phyloP scores from a whole-genome alignment of 2,329 filamentous ascomycete species.

The Fusarium oligoseptatum region DNA sequence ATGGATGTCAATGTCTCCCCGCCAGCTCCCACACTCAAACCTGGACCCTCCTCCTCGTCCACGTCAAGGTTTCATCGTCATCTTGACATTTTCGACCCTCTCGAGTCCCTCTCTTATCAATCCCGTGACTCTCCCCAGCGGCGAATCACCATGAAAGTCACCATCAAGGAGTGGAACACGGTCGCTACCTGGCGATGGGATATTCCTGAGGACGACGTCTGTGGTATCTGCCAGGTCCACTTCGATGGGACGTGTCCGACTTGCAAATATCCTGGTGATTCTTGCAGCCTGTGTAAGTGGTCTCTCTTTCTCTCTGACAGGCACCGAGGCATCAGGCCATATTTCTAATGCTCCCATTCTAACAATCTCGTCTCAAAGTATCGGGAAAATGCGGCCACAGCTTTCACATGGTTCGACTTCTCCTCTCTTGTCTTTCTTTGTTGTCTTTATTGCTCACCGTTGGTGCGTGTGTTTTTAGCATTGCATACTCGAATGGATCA shows the following conservation, averaged over 20 bases:
- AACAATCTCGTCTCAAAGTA: slow-evolving; percentile 66
- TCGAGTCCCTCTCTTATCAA: slow-evolving; percentile 3
- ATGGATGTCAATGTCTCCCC: slow-evolving; percentile 21
- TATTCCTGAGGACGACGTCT: slow-evolving; percentile 96
- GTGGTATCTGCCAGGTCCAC: slow-evolving; percentile 97
- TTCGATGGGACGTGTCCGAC: slow-evolving; percentile 98
- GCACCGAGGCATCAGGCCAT: slow-evolving; percentile 27
- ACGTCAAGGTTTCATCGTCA: slow-evolving; percentile 27
- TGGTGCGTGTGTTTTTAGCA: slow-evolving; percentile 68
- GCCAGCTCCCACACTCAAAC: slow-evolving; percentile 17
- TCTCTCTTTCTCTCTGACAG: neutral
- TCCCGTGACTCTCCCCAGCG: slow-evolving; percentile 24
- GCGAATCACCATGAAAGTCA: slow-evolving; percentile 84
- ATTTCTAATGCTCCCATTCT: slow-evolving; percentile 27
- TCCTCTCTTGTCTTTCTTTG: neutral
- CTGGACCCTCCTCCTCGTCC: slow-evolving; percentile 15
- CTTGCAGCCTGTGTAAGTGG: slow-evolving; percentile 86
- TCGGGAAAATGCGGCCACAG: slow-evolving; percentile 97
- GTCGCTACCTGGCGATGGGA: slow-evolving; percentile 99
- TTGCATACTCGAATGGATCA: slow-evolving; percentile 96
- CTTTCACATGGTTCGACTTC: slow-evolving; percentile 86
- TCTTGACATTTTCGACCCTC: slow-evolving; percentile 26
- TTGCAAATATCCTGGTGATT: slow-evolving; percentile 97
- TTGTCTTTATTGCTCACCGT: slow-evolving; percentile 29
- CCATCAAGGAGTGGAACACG: slow-evolving; percentile 91